These are phyloP conservation scores for Serendipita vermifera DNA, from an alignment of 768 basidiomycete species.

Conservation along the genomic window DNA sequence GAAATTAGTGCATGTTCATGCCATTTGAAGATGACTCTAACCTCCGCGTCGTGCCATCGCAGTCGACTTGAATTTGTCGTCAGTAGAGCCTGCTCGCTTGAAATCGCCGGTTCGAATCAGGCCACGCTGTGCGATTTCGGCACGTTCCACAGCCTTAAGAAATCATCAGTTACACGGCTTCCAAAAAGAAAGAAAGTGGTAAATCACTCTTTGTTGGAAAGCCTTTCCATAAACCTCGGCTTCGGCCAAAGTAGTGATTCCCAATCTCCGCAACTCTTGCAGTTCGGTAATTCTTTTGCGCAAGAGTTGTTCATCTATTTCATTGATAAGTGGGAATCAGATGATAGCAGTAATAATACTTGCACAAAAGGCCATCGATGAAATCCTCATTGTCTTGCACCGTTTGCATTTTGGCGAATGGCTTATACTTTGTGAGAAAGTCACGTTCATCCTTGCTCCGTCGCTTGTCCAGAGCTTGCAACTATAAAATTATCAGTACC, in stretches of 20 bases:
- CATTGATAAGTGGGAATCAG: not conserved
- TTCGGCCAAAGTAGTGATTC: constrained; percentile 71
- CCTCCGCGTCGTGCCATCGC: not conserved
- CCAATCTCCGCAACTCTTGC: constrained; percentile 79
- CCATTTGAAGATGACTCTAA: not conserved
- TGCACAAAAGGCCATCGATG: constrained; percentile 81
- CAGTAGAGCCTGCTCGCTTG: constrained; percentile 8
- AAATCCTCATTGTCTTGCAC: constrained; percentile 85
- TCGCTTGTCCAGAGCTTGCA: constrained; percentile 86
- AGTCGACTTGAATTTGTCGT: constrained; percentile 3
- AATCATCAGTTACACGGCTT: constrained; percentile 24
- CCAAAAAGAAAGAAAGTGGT: constrained; percentile 38
- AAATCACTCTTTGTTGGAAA: constrained; percentile 56
- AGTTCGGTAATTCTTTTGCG: constrained; percentile 83
- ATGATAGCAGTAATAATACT: constrained; percentile 20
- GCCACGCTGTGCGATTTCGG: constrained; percentile 2
- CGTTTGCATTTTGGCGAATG: constrained; percentile 83
- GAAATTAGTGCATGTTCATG: not conserved
- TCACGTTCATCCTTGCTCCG: constrained; percentile 84
- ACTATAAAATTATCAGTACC: constrained; percentile 33
- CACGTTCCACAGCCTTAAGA: not conserved
- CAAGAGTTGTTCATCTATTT: constrained; percentile 69
- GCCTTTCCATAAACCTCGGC: constrained; percentile 82
- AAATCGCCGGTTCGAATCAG: not conserved
- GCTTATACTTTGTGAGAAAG: constrained; percentile 73